A percentile compares a stretch with the other conserved stretches of the same genome.
Conservation (phyloP, 345 rosid species). For the Camelina laxa region DNA sequence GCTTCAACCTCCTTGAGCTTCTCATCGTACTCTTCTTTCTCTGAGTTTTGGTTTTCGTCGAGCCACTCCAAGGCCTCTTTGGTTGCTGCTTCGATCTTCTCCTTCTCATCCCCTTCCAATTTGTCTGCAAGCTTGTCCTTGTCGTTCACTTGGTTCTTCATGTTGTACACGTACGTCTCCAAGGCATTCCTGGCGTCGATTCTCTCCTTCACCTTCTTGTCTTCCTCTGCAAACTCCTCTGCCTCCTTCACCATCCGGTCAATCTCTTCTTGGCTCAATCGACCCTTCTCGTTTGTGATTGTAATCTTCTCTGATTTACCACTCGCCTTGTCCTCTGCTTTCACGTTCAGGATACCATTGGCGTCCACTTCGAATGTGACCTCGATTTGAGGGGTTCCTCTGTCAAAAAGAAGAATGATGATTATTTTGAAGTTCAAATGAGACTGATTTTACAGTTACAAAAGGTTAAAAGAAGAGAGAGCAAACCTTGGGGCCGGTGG, state of each 20-base stretch:
- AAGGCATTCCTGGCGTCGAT: slow-evolving; percentile 88
- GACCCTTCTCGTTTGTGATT: slow-evolving; percentile 43
- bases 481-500: slow-evolving; percentile 50
- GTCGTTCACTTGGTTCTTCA: slow-evolving; percentile 95
- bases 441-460: not conserved
- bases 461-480: not conserved
- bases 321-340: slow-evolving; percentile 49
- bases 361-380: slow-evolving; percentile 49
- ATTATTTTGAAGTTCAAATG: not conserved
- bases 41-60: slow-evolving; percentile 84
- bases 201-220: slow-evolving; percentile 50
- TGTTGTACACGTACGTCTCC: slow-evolving; percentile 88
- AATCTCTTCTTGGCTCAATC: slow-evolving; percentile 43
- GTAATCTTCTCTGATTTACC: slow-evolving; percentile 47
- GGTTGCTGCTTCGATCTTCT: slow-evolving; percentile 73
- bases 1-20: slow-evolving; percentile 95
- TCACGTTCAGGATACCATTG: slow-evolving; percentile 47
- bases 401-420: not conserved
- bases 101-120: slow-evolving; percentile 88
- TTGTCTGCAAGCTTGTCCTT: slow-evolving; percentile 95
- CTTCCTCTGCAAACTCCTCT: slow-evolving; percentile 48
- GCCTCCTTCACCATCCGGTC: slow-evolving; percentile 47
- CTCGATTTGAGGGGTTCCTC: slow-evolving; percentile 47
- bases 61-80: slow-evolving; percentile 98
- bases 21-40: slow-evolving; percentile 95